Percentiles rank a stretch among this genome's conserved stretches.
phyloP scores from a whole-genome alignment of 495 filamentous ascomycete genomes.

The Penicillium steckii region DNA sequence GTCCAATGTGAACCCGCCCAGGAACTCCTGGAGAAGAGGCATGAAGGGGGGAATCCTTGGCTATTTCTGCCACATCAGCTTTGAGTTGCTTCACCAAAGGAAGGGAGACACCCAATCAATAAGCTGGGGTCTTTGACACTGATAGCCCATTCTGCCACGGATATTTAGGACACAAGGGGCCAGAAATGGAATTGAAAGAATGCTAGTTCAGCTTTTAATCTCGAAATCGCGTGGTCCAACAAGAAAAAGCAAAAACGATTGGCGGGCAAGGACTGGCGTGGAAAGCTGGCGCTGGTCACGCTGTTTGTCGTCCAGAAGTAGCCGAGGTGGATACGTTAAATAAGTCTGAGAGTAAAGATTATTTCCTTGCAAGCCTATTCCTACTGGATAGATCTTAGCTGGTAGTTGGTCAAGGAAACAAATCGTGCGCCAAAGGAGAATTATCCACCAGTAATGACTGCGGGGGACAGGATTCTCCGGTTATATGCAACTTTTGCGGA shows the following conservation, averaged over 20 bases:
- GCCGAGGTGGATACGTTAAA: not conserved
- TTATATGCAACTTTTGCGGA: too few species aligned
- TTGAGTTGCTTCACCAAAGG: not conserved
- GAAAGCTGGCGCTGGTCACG: constrained; percentile 12
- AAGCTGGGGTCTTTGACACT: not conserved
- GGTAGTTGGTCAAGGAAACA: not conserved
- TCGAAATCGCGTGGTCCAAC: not conserved
- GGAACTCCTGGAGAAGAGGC: not conserved
- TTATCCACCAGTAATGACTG: constrained; percentile 24
- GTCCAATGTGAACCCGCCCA: too few species aligned
- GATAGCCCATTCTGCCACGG: constrained; percentile 21
- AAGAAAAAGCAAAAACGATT: constrained; percentile 7
- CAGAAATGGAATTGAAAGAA: constrained; percentile 9
- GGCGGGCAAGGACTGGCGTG: not conserved
- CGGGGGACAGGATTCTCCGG: constrained; percentile 4
- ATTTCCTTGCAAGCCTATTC: not conserved
- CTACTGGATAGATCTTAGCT: constrained; percentile 36
- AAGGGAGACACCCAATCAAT: not conserved
- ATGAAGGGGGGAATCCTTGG: not conserved
- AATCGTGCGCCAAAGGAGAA: not conserved
- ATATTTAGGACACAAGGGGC: constrained; percentile 7
- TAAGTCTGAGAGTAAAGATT: not conserved
- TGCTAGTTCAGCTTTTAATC: not conserved
- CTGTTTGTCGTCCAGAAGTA: not conserved
- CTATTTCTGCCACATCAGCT: constrained; percentile 11